These are phyloP conservation scores for Cubamyces lactineus DNA, from an alignment of 768 basidiomycete genomes.

Conservation along the genomic window DNA sequence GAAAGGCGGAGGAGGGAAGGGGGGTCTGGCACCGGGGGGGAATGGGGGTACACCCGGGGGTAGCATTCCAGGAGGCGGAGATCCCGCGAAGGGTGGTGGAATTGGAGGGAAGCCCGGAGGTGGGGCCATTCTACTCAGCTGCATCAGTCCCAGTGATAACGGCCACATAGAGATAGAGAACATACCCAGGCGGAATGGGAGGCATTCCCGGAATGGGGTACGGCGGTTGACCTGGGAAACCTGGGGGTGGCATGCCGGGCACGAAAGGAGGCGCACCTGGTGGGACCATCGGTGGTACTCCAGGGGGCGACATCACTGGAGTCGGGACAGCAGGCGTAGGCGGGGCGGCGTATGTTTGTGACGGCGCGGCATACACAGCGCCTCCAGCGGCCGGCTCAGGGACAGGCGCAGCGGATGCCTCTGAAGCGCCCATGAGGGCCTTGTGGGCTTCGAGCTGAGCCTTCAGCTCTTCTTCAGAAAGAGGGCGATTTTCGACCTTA, in stretches of 20 bases:
- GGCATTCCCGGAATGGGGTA: constrained; percentile 49
- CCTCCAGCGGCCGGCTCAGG: constrained; percentile 46
- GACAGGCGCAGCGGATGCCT: constrained; percentile 39
- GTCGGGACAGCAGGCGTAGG: constrained; percentile 44
- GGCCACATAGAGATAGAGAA: constrained; percentile 20
- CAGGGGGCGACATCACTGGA: constrained; percentile 45
- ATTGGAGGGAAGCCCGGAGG: constrained; percentile 57
- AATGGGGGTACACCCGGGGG: constrained; percentile 41
- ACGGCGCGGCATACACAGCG: constrained; percentile 73
- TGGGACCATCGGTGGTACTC: constrained; percentile 41
- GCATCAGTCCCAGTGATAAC: constrained; percentile 3
- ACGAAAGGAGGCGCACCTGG: constrained; percentile 41
- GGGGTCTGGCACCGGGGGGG: constrained; percentile 42
- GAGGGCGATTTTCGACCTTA: constrained; percentile 73
- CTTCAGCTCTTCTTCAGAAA: constrained; percentile 83
- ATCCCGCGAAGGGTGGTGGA: constrained; percentile 32
- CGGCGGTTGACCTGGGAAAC: constrained; percentile 44
- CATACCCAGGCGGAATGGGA: constrained; percentile 62
- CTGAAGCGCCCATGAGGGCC: constrained; percentile 79
- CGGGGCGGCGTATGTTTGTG: constrained; percentile 65
- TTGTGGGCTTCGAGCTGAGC: constrained; percentile 89
- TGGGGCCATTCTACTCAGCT: constrained; percentile 41
- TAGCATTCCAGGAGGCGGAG: constrained; percentile 51
- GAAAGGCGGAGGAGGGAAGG: constrained; percentile 42
- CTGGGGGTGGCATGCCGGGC: constrained; percentile 39